These are phyloP conservation scores for Alternaria sp. DNA, from an alignment of 2,329 filamentous ascomycete species.

Conservation along the genomic window DNA sequence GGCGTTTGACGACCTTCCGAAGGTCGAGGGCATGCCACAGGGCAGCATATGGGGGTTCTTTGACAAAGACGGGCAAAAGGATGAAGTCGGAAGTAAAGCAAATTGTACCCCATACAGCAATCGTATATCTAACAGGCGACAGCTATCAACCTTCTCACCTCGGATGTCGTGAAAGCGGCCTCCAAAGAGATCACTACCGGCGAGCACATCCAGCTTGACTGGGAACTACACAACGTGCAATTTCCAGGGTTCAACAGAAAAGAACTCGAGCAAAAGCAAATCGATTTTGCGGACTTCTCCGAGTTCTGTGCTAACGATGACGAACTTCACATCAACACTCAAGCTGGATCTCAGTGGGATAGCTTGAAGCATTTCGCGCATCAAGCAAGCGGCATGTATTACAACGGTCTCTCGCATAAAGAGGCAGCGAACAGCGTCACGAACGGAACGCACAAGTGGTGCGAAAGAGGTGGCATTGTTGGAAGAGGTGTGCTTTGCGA, in stretches of 20 bases:
- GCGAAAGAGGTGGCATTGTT: conserved; percentile 45
- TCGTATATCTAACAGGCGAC: conserved; percentile 26
- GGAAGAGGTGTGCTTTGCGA: conserved; percentile 44
- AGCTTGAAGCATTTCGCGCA: conserved; percentile 46
- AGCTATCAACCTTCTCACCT: conserved; percentile 55
- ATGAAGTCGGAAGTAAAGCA: conserved; percentile 60
- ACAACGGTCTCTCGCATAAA: conserved; percentile 42
- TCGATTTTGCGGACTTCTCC: conserved; percentile 50
- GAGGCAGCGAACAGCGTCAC: conserved; percentile 27
- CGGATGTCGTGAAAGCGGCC: conserved; percentile 59
- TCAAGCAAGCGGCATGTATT: conserved; percentile 35
- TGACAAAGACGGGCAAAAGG: conserved; percentile 49
- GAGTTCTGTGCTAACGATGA: conserved; percentile 40
- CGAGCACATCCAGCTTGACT: conserved; percentile 59
- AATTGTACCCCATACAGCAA: background rate
- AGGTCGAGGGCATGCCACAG: conserved; percentile 41
- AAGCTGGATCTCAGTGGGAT: conserved; percentile 47
- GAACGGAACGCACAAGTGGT: conserved; percentile 47
- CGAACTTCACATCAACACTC: conserved; percentile 42
- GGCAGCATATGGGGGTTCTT: conserved; percentile 45
- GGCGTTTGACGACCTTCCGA: conserved; percentile 42
- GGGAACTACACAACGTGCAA: conserved; percentile 64
- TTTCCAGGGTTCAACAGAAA: conserved; percentile 61
- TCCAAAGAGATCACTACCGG: conserved; percentile 60
- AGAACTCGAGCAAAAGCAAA: conserved; percentile 59